Base-by-base conservation (phyloP, 2,329 filamentous ascomycete genomes). In the Massarina eburnea region DNA sequence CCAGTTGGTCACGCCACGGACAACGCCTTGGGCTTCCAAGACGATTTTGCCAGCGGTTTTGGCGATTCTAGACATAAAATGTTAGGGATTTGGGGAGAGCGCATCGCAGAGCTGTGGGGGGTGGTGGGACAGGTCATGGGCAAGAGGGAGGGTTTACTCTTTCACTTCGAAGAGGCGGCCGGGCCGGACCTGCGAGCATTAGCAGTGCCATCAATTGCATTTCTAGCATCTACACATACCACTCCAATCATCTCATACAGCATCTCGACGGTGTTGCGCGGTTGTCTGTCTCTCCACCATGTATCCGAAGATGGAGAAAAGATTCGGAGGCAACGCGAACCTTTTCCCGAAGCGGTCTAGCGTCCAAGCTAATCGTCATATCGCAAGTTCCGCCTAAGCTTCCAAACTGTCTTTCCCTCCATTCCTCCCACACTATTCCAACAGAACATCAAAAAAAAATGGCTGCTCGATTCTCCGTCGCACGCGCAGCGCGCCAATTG, bases 201-300 rank as follows among this genome's bases (percentile, higher is more conserved):
- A 57, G 51, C 35, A 39, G 24, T 37, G 30, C 33, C 40, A 20
- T 32, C 36, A 35, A 38, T 39, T 24, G 32, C 22, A n/a, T 38
- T 9, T 10, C 33, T 39, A 15, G 39, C 26, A 36, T 29, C 22
- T 30, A 15, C 12, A 76, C 86, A 65, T 76, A 96, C 94, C 75
- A 96, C 86, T 72, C 89, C 94, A 73, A 99, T 94, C 67, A 97
- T 79, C 78, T 99, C 94, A 80, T 99, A 99, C 76, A 99, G 78
- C 94, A 99, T 96, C 57, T 46, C 65, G 56, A 36, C 48, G 34
- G 29, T n/a, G 35, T 21, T 26, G 7, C 22, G 34, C 24, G 24
- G 24, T 41, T 42, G 19, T 40, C 45, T 45, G 29, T 42, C 34
- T 43, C 17, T n/a, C 20, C 45, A 24, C 33, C 17, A 36, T 4